These are phyloP conservation scores for Triticum urartu DNA, from an alignment of 176 grass and related monocot genomes.

Conservation along the genomic window DNA sequence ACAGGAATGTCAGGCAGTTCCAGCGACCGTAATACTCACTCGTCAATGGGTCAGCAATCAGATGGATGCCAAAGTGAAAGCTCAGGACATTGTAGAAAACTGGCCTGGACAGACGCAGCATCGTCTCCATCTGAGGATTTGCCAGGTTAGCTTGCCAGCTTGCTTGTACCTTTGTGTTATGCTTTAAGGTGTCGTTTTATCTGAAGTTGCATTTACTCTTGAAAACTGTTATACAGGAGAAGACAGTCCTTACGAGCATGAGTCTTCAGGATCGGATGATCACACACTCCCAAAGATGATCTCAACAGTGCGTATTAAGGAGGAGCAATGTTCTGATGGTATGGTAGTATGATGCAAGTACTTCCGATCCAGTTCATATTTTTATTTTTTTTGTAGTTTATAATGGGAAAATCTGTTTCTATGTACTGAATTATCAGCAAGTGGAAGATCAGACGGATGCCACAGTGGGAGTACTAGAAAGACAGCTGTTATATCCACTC, in stretches of 20 bases:
- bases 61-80: not conserved
- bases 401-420: not conserved
- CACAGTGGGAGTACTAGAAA: not conserved
- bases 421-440: not conserved
- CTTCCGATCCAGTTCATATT: not conserved
- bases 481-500: not conserved
- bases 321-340: not conserved
- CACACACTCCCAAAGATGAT: not conserved
- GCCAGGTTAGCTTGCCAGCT: not conserved
- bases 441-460: not conserved
- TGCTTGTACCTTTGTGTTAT: not conserved
- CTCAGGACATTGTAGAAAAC: not conserved
- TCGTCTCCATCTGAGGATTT: not conserved
- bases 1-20: not conserved
- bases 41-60: not conserved
- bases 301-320: not conserved
- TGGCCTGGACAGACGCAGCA: not conserved
- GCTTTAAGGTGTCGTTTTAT: not conserved
- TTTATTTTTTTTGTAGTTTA: not conserved
- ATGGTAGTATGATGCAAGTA: not conserved
- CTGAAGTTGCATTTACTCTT: not conserved
- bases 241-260: not conserved
- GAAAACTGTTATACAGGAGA: not conserved
- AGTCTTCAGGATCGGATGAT: not conserved
- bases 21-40: not conserved